Conservation (phyloP, 805 yeast species). For the Candida morakotiae region DNA sequence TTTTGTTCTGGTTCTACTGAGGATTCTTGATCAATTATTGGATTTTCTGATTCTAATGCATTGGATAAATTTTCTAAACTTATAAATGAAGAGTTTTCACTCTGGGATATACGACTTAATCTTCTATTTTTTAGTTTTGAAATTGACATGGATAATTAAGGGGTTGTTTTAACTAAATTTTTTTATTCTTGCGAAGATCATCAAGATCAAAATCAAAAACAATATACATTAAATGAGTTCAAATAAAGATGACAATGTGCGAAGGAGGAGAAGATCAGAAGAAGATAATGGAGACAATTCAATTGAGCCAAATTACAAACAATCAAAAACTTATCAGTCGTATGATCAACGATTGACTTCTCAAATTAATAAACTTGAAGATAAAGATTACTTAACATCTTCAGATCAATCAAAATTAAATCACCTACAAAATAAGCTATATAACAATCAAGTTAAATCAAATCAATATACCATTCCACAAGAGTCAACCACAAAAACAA, state of each 20-base stretch:
- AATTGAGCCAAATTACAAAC: background rate
- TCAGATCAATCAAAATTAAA: slow-evolving; percentile 11
- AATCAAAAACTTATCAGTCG: no score
- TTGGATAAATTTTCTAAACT: no score
- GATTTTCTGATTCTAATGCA: no score
- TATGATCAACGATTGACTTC: background rate
- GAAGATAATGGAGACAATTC: background rate
- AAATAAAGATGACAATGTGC: slow-evolving; percentile 13
- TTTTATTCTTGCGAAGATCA: slow-evolving; percentile 4
- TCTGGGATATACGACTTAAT: slow-evolving; percentile 19
- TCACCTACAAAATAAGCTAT: slow-evolving; percentile 1
- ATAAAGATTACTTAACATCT: slow-evolving; percentile 51
- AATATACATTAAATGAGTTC: background rate
- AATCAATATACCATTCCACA: slow-evolving; percentile 2
- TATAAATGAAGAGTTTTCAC: slow-evolving; percentile 22
- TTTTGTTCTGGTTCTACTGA: background rate
- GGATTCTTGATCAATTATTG: background rate
- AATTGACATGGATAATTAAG: background rate
- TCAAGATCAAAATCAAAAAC: no score
- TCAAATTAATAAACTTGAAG: slow-evolving; percentile 20
- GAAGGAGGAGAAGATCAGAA: slow-evolving; percentile 9
- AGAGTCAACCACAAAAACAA: background rate
- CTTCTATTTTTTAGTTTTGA: slow-evolving; percentile 11
- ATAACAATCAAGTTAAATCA: slow-evolving; percentile 7
- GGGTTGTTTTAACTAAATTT: background rate